Evolutionary conservation across 768 basidiomycete species (phyloP), one percentile per base, ranked within the genome.

Genomic region (Pleurotus giganteus): DNA sequence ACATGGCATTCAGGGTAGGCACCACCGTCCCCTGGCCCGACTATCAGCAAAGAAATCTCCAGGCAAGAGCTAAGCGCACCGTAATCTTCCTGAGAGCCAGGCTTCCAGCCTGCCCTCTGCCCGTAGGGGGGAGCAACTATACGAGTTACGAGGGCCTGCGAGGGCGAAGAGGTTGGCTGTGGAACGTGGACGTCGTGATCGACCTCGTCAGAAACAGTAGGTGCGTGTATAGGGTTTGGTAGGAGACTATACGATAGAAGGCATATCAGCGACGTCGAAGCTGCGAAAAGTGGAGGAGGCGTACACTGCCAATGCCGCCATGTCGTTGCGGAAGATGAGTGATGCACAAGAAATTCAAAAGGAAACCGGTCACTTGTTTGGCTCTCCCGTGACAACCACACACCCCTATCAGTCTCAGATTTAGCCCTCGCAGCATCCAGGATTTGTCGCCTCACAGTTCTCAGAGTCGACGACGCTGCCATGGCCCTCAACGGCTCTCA

Each of bases 1-100:
- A 96, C 75, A 79, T 95, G 94, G 69, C 95, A 98, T 75, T 99
- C 94, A 3, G 94, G 94, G 71, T 86, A 92, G 54, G 93, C 78
- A 61, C 92, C 93, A 59, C 93, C 91, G 65, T 92, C 88, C 55
- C 85, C 88, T 89, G 61, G 49, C 47, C 58, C 45, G 24, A 53
- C 37, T 43, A 42, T 57, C 34, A 47, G 37, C 27, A 46, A 4
- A 41, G 11, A 32, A 4, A 17, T 57, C 26, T 39, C 58, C 37
- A 55, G 47, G 29, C 39, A 52, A 29, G 7, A 39, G 21, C 57
- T 53, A 34, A 58, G 57, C 85, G 61, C 61, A 88, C 89, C 90
- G 69, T 88, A 98, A 64, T 99, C 94, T 57, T 88, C 88, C 56
- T 79, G 79, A n/a, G 78, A 76, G 36, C 79, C 78, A 23, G 96